Base-by-base conservation (phyloP, 2,329 filamentous ascomycete species). In the Plenodomus tracheiphilus region DNA sequence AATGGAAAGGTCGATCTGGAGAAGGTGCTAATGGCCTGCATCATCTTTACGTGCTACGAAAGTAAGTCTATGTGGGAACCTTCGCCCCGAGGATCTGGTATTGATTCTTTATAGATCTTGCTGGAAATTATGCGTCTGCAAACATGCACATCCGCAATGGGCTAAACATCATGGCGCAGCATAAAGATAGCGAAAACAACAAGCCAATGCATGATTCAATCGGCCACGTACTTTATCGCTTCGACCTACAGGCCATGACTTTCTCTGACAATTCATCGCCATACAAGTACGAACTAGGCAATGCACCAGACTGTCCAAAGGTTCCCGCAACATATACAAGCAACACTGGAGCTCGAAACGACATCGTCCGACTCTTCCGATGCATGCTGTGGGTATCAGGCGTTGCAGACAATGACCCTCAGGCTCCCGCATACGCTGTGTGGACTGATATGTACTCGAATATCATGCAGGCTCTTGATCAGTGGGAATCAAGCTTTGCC, bases 221-320 rank as follows among this genome's bases (percentile, higher is more conserved):
- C 20, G 57, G 54, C 2, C 51, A 61, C 35, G 56, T 66, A 2
- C 56, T 68, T 0, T 62, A 60, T 41, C 61, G 64, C 10, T 64
- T 68, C 48, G 62, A 67, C 41, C 43, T 68, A 6, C 64, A 68
- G 43, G 62, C 65, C 19, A 68, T 68, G 64, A 66, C 62, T 2
- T 68, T 67, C 45, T 67, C 65, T 11, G 65, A 68, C 38, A 56
- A 59, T 25, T 39, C 59, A 16, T 63, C 62, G 6, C 58, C 56
- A 8, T 68, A 68, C 49, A 46, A 61, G 6, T 68, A 60, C 41
- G 44, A 46, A 4, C 37, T 62, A 6, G 56, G 59, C 19, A 53
- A 47, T 30, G 53, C 61, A 11, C 62, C 63, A 15, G 52, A 54
- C 2, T 60, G 52, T 39, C 63, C 63, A 6, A 39, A 32, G 11